These are phyloP conservation scores for Gelatoporia subvermispora DNA, from an alignment of 768 basidiomycete genomes.

Conservation along the genomic window DNA sequence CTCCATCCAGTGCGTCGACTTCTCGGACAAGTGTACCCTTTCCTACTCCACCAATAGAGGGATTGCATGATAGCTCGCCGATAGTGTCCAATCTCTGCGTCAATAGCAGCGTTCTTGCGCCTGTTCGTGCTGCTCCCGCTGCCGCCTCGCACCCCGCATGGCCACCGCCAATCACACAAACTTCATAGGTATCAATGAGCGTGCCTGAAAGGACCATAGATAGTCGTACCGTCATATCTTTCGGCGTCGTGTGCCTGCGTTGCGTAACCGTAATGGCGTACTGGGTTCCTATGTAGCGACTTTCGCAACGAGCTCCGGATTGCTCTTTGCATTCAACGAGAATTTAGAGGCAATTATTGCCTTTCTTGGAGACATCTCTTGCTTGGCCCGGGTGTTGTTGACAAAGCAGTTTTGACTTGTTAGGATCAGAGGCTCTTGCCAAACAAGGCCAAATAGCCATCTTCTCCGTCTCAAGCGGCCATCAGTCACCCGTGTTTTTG, in stretches of 20 bases:
- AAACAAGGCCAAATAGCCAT: slow-evolving; percentile 4
- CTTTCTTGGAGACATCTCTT: no score
- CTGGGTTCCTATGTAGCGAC: neutral
- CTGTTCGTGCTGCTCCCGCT: slow-evolving; percentile 76
- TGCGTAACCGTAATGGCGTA: neutral
- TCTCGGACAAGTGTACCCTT: slow-evolving; percentile 91
- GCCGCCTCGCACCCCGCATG: slow-evolving; percentile 95
- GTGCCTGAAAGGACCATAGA: no score
- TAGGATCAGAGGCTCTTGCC: slow-evolving; percentile 13
- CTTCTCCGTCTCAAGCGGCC: neutral
- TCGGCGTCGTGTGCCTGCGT: neutral
- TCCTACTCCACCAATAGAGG: slow-evolving; percentile 87
- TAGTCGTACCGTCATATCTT: slow-evolving; percentile 17
- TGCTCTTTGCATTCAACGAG: neutral
- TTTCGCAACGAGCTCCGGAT: neutral
- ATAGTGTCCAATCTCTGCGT: slow-evolving; percentile 81
- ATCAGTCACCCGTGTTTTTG: neutral
- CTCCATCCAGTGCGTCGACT: slow-evolving; percentile 84
- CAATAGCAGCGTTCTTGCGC: slow-evolving; percentile 74
- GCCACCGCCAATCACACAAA: slow-evolving; percentile 87
- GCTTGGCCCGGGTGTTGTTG: no score
- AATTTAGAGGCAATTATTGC: no score
- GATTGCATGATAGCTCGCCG: slow-evolving; percentile 86
- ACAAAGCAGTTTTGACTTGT: slow-evolving; percentile 3
- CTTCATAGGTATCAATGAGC: slow-evolving; percentile 25